Evolutionary conservation across 108 stramenopile species (phyloP).

Genomic region (Schizochytrium sp.): DNA sequence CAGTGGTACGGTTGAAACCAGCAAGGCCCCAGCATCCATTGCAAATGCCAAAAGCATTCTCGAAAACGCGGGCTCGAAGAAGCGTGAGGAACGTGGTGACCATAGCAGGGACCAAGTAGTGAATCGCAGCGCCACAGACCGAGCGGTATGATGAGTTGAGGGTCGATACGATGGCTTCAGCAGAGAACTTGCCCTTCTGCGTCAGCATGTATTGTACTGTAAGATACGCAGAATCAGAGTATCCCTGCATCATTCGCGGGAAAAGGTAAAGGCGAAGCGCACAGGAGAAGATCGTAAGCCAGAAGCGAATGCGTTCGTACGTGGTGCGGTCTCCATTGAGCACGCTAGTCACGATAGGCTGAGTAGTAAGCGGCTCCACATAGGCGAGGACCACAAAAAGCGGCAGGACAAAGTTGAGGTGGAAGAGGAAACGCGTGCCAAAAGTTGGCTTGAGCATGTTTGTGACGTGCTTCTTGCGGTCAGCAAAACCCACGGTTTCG

Average conservation of each 20-base stretch:
- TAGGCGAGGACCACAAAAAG: constrained; percentile 42
- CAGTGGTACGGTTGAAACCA: background rate
- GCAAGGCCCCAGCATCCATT: constrained; percentile 14
- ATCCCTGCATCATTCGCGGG: constrained; percentile 53
- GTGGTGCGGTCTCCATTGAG: constrained; percentile 14
- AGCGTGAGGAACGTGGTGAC: background rate
- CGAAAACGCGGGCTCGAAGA: background rate
- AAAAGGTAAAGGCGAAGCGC: constrained; percentile 42
- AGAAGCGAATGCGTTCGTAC: constrained; percentile 36
- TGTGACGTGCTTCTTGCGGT: constrained; percentile 36
- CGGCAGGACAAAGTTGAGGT: constrained; percentile 22
- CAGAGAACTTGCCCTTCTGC: constrained; percentile 38
- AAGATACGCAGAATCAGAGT: constrained; percentile 16
- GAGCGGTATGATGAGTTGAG: background rate
- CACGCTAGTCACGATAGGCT: constrained; percentile 12
- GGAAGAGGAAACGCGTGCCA: background rate
- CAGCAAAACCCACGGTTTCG: constrained; percentile 32
- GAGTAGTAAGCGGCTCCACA: constrained; percentile 1
- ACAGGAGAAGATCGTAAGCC: background rate
- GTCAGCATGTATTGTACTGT: constrained; percentile 20
- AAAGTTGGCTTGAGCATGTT: constrained; percentile 10
- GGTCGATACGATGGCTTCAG: background rate
- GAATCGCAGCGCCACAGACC: background rate
- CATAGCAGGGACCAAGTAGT: constrained; percentile 33
- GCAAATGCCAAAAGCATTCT: constrained; percentile 16